Base-by-base conservation (phyloP, 2,329 filamentous ascomycete species). In the Lasiodiplodia sp. region DNA sequence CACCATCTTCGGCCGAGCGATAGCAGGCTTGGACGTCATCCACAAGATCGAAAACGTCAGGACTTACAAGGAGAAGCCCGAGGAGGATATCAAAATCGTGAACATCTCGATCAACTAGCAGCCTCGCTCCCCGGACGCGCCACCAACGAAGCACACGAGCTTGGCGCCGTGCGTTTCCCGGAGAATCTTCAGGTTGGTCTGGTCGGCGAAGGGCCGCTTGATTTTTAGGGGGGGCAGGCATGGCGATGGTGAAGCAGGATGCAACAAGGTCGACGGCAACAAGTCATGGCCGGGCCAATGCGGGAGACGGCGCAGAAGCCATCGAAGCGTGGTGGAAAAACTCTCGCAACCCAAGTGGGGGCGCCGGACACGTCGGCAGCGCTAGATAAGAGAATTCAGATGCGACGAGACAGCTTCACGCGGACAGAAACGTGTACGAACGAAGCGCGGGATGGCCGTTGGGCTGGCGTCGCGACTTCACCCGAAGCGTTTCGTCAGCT, bases 61-160 rank as follows among this genome's bases (percentile, higher is more conserved):
- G 77, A 94, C 94, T 4, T 90, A 92, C 79, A 91, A 91, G 84
- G 96, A 99, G 82, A 97, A 95, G 83, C 96, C 96, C 0, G 92
- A 97, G 79, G 94, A 97, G 76, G 96, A 99, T 78, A 94, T 99
- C 75, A 98, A 97, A 82, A 97, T 99, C 73, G 88, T 99, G 69
- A 97, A 92, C 78, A 97, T 99, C 73, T 78, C 78, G 0, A 74
- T 83, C 44, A 64, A 64, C 44, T 64, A 64, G 60, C 25, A 10
- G 16, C n/a, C 12, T n/a, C 14, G 8, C 18, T 34, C 3, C 28
- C 31, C 14, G 38, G 12, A 6, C 14, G 38, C 14, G 40, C 18
- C 40, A n/a, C 5, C 6, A n/a, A 47, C 18, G 7, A 47, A 2
- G 18, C 3, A 47, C 18, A 6, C 6, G 16, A 5, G 10, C 12